These are phyloP conservation scores for Phascolomyces articulosus DNA, from an alignment of 371 early-diverging fungal species.

Conservation along the genomic window DNA sequence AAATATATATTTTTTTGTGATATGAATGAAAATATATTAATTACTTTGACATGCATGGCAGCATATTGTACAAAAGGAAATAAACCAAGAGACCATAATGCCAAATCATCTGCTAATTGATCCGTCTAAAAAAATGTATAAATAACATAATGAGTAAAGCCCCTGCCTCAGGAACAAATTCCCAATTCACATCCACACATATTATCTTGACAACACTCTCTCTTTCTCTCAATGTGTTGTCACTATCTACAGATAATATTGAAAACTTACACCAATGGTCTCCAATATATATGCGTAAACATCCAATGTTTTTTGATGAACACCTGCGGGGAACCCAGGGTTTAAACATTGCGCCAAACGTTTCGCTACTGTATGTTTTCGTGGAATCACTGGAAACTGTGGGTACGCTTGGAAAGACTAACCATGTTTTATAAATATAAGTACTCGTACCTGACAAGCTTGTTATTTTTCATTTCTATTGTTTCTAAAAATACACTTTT, in stretches of 20 bases:
- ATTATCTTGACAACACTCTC: too few relatives aligned
- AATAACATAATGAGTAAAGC: background rate
- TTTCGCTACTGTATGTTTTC: constrained; percentile 89
- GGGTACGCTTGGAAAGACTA: constrained; percentile 84
- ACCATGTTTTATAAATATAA: too few relatives aligned
- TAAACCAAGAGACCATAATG: constrained; percentile 88
- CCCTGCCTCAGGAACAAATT: too few relatives aligned
- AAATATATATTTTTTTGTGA: too few relatives aligned
- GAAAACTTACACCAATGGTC: constrained; percentile 72
- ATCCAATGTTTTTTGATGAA: constrained; percentile 96
- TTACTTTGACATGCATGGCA: constrained; percentile 81
- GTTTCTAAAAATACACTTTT: too few relatives aligned
- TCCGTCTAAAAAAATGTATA: constrained; percentile 48
- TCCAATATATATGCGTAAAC: constrained; percentile 90
- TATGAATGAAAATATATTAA: too few relatives aligned
- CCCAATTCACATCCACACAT: background rate
- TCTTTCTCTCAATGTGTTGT: too few relatives aligned
- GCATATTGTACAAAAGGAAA: constrained; percentile 92
- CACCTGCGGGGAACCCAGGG: constrained; percentile 98
- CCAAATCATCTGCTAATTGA: constrained; percentile 81
- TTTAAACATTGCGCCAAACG: constrained; percentile 98
- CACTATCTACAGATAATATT: background rate
- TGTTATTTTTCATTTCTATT: too few relatives aligned
- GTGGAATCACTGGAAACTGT: constrained; percentile 80
- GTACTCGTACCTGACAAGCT: too few relatives aligned